Conservation (phyloP, 345 rosid genomes). For the Pugionium cornutum region DNA sequence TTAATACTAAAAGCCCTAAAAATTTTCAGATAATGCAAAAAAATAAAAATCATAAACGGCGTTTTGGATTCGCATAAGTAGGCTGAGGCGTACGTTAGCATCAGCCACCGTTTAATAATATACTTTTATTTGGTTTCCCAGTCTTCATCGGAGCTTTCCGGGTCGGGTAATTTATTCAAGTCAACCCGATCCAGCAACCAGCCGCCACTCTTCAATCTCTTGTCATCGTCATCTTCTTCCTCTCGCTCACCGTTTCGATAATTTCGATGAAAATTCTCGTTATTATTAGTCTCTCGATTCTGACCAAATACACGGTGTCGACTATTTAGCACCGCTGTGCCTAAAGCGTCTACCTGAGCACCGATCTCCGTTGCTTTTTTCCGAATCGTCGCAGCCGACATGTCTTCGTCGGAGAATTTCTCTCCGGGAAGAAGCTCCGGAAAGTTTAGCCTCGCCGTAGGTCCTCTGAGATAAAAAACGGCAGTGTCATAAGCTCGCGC, state of each 20-base stretch:
- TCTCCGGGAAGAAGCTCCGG: conserved; percentile 78
- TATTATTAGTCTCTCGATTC: conserved; percentile 18
- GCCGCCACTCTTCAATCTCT: conserved; percentile 43
- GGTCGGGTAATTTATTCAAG: conserved; percentile 91
- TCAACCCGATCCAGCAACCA: conserved; percentile 70
- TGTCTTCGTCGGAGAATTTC: conserved; percentile 53
- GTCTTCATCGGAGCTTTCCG: conserved; percentile 75
- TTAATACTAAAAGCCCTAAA: conserved; percentile 15
- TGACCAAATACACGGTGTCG: conserved; percentile 44
- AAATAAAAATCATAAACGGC: conserved; percentile 24
- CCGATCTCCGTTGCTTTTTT: conserved; percentile 92
- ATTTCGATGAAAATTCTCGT: conserved; percentile 25
- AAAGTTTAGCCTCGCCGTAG: conserved; percentile 89
- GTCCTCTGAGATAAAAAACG: conserved; percentile 86
- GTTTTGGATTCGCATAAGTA: conserved; percentile 24
- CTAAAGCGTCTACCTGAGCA: conserved; percentile 85
- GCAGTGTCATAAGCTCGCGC: conserved; percentile 98
- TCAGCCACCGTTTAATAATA: conserved; percentile 26
- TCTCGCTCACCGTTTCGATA: conserved; percentile 13
- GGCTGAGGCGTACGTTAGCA: conserved; percentile 41
- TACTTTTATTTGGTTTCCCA: conserved; percentile 44
- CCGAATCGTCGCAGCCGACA: conserved; percentile 86
- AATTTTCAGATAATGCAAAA: conserved; percentile 20
- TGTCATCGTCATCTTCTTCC: conserved; percentile 8
- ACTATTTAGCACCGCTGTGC: conserved; percentile 45